Base-by-base conservation (phyloP, 768 basidiomycete species). In the Lactifluus rugatus region DNA sequence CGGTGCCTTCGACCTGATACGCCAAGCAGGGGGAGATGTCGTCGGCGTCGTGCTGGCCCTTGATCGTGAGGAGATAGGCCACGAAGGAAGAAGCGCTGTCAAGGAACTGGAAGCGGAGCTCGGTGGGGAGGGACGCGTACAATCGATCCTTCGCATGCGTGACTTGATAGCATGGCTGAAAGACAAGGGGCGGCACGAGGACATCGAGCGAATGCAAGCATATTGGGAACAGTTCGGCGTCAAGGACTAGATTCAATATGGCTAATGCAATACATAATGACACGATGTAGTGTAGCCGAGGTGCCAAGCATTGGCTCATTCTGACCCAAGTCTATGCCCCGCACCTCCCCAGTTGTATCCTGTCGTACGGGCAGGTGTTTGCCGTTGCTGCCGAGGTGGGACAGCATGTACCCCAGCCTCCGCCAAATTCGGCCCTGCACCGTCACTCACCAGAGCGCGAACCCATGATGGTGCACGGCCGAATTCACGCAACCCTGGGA, bases 41-140 rank as follows among this genome's bases (percentile, higher is more conserved):
- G 87, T 93, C 0, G 95, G 95, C 1, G 88, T 96, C 19, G 79
- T 95, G 7, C 85, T 93, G 67, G 78, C 85, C 46, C 77, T 99
- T 5, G 93, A 98, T 68, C 76, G 93, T 10, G 83, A 94, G 69
- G 93, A 95, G 72, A 78, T 87, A 3, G 90, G 89, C 0, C 78
- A 82, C 67, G 83, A 85, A 62, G 80, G 81, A 0, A 71, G 75
- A 65, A 88, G 84, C 62, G 90, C 92, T 0, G 87, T 94, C 6
- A 79, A 83, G 66, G 93, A 97, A 68, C 77, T 97, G 9, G 88
- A 93, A 67, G 70, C 70, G 17, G 75, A 89, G 48, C 74, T 93
- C 23, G 81, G 77, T 37, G 89, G 91, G 19, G 74, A 76, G 45
- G 87, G 83, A 8, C 75, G 78, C 16, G 87, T 98, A 25, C 76